Evolutionary conservation across 2,329 filamentous ascomycete genomes (phyloP).

Genomic region (Tolypocladium tundrense): DNA sequence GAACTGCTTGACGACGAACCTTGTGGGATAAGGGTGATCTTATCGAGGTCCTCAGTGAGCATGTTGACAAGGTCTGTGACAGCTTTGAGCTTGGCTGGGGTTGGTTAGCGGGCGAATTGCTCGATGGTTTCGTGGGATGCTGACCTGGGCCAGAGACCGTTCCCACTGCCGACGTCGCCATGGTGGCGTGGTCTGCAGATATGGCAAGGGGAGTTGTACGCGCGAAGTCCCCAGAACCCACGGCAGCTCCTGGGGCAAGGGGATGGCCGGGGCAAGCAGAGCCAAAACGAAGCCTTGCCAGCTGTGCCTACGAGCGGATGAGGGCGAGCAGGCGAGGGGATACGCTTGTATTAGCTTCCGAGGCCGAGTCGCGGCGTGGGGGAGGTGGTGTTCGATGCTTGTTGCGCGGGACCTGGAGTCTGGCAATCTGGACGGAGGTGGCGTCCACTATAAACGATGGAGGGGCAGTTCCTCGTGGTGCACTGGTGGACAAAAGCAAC

Average conservation of each 20-base stretch:
- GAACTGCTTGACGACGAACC: conserved; percentile 32
- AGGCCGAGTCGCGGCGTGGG: neutral
- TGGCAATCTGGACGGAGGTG: neutral
- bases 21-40: conserved; percentile 45
- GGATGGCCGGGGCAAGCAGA: neutral
- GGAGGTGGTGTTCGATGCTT: neutral
- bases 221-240: neutral
- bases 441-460: neutral
- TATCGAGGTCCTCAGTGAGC: conserved; percentile 51
- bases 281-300: neutral
- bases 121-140: conserved; percentile 8
- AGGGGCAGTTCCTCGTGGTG: neutral
- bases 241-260: neutral
- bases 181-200: conserved; percentile 3
- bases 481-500: neutral
- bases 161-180: conserved; percentile 14
- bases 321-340: neutral
- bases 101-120: neutral
- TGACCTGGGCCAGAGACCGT: conserved; percentile 31
- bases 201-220: neutral
- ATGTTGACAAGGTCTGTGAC: conserved; percentile 54
- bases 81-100: conserved; percentile 48
- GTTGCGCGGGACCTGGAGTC: neutral
- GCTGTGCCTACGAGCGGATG: neutral
- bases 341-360: neutral